A percentile compares a stretch with the other conserved stretches of the same genome.
phyloP scores from a whole-genome alignment of 768 basidiomycete genomes.

The Serpula lacrymans region DNA sequence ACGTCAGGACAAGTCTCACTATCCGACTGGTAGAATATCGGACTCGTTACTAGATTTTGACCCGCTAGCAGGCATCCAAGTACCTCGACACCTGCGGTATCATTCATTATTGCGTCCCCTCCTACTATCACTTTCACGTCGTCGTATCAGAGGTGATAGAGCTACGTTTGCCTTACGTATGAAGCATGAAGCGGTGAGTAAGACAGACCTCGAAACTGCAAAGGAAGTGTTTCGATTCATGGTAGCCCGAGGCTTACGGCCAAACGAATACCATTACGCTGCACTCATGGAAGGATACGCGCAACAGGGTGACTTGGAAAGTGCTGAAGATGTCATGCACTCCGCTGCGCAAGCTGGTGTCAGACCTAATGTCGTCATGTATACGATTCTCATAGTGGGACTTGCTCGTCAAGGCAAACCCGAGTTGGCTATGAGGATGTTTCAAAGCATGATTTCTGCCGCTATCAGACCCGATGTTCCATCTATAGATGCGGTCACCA shows the following conservation, averaged over 20 bases:
- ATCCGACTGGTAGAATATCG: slow-evolving; percentile 10
- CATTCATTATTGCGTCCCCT: slow-evolving; percentile 36
- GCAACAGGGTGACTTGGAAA: slow-evolving; percentile 52
- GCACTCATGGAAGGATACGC: slow-evolving; percentile 77
- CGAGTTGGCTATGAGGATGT: slow-evolving; percentile 47
- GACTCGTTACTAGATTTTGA: slow-evolving; percentile 36
- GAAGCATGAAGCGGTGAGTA: slow-evolving; percentile 53
- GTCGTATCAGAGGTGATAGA: slow-evolving; percentile 52
- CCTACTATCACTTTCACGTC: slow-evolving; percentile 42
- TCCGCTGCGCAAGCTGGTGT: slow-evolving; percentile 48
- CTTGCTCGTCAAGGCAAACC: slow-evolving; percentile 61
- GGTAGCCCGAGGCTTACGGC: slow-evolving; percentile 64
- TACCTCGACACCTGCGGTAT: slow-evolving; percentile 29
- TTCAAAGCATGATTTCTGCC: slow-evolving; percentile 57
- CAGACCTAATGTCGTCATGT: slow-evolving; percentile 61
- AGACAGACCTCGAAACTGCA: slow-evolving; percentile 49
- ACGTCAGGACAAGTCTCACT: slow-evolving; percentile 15
- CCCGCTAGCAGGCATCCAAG: slow-evolving; percentile 44
- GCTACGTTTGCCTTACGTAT: slow-evolving; percentile 62
- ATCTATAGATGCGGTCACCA: slow-evolving; percentile 66
- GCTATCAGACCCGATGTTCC: slow-evolving; percentile 69
- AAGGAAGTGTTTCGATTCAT: slow-evolving; percentile 54
- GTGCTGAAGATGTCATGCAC: slow-evolving; percentile 54
- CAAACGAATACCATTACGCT: slow-evolving; percentile 68
- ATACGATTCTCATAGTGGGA: slow-evolving; percentile 74